Evolutionary conservation across 306 rosid genomes (phyloP), one percentile per base, ranked within the genome.

Genomic region (Quercus agrifolia): DNA sequence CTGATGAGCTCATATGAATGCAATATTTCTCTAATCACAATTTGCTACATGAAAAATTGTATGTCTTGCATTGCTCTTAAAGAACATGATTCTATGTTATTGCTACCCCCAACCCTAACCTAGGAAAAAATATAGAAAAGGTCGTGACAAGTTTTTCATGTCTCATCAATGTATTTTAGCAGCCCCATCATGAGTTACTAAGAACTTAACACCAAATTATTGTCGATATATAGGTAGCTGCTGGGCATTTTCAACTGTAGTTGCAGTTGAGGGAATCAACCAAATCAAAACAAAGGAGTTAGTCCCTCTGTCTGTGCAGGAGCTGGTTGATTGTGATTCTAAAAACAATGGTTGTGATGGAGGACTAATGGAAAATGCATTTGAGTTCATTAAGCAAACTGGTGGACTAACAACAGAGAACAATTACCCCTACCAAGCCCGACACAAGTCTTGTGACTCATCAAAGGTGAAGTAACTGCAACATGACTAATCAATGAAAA

Each of bases 161-260:
- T 56, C 11, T 56, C 11, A 5, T 56, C 61, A n/a, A 6, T 56
- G 10, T 56, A 56, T 56, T 18, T 56, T 6, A 49, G 54, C 54
- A 49, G 5, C 5, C 54, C 59, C 20, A 33, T n/a, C 49, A 20
- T n/a, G 13, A 14, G 18, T 17, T 5, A 0, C 58, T 38, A 6
- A 77, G n/a, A 10, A 35, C 74, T 14, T 11, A 46, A 71, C 19
- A 59, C 15, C 9, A 6, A 21, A 5, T 31, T 19, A 2, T 63
- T 46, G 30, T 12, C 33, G 27, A 11, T 61, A 35, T 56, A 9
- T 35, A 85, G 91, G 93, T 35, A 82, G 90, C 70, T 89, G 90
- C 75, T 87, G 89, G 88, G 92, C 89, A 7, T 89, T 89, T 74
- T 87, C 91, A 33, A 52, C 85, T 2, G 85, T 85, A 18, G 90